Evolutionary conservation across 164 flowering plant genomes (phyloP), one percentile per base, ranked within the genome.

Genomic region (Vitis riparia): DNA sequence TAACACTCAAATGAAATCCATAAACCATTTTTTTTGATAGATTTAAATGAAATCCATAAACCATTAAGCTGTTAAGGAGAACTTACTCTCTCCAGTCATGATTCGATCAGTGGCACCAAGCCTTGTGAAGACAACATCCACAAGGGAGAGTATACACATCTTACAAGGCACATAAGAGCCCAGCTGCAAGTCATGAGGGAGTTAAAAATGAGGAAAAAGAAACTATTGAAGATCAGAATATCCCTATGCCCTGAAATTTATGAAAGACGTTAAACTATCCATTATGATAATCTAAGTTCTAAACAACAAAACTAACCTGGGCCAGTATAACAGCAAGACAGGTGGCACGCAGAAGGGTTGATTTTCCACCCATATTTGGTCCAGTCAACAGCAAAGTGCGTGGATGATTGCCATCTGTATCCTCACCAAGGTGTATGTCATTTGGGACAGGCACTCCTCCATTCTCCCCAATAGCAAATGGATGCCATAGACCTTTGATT

Each of bases 341-440:
- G 15, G 95, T 86, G 44, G 98, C 88, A 72, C 99, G 97, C 58
- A 96, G 78, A 75, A 96, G 91, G n/a, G 99, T 96, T 64, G 99
- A 96, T 74, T 96, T 96, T 44, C 98, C 99, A 67, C 99, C 98
- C 99, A 96, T 96, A 74, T 96, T 96, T 37, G 99, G 99, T 67
- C 98, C 98, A 68, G 99, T 96, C 83, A 96, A 76, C 44, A 96
- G 78, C 79, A 95, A 82, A 59, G 92, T 75, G 30, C 80, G 79
- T 10, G 97, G 94, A 83, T 78, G 77, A 67, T 68, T 62, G 56
- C 78, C 87, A 75, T 81, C 72, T 16, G 72, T 37, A 73, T 81
- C 81, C 71, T 82, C 91, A 70, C 99, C 98, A 71, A 96, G 99
- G 72, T 72, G 32, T 23, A 96, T 61, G 75, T 91, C 89, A 81